These are phyloP conservation scores for Sugiyamaella pinicola DNA, from an alignment of 1,139 yeast genomes.

Conservation along the genomic window DNA sequence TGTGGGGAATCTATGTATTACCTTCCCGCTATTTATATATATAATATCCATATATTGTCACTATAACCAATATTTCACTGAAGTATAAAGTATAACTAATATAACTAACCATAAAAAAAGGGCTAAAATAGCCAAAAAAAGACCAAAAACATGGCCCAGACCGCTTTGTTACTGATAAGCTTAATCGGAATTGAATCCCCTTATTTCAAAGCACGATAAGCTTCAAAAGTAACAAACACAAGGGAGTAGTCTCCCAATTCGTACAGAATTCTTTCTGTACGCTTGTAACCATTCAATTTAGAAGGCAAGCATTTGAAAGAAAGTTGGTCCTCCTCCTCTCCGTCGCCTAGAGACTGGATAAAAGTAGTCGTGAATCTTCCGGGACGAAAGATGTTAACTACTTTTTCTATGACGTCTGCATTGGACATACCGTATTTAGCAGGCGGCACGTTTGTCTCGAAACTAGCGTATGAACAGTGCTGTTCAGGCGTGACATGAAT, in stretches of 20 bases:
- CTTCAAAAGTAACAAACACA: conserved; percentile 43
- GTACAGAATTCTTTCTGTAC: conserved; percentile 68
- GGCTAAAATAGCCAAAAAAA: neutral
- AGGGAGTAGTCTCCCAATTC: conserved; percentile 64
- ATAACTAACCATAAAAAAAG: neutral
- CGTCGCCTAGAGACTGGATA: conserved; percentile 44
- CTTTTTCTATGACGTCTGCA: conserved; percentile 53
- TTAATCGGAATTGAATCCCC: neutral
- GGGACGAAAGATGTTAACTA: conserved; percentile 71
- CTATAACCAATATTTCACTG: neutral
- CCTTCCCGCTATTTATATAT: neutral
- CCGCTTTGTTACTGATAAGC: neutral
- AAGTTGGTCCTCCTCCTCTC: conserved; percentile 18
- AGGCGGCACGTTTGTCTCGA: conserved; percentile 80
- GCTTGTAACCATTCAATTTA: conserved; percentile 54
- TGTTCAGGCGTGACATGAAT: conserved; percentile 92
- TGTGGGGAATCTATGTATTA: neutral
- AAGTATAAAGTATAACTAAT: neutral
- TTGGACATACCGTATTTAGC: conserved; percentile 49
- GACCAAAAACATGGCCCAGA: too few species aligned
- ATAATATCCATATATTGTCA: neutral
- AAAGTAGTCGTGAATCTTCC: conserved; percentile 74
- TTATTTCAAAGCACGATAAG: conserved; percentile 26
- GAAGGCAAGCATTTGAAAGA: conserved; percentile 31
- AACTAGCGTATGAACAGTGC: conserved; percentile 95